Base-by-base conservation (phyloP, 2,329 filamentous ascomycete genomes). In the Cladophialophora yegresii region DNA sequence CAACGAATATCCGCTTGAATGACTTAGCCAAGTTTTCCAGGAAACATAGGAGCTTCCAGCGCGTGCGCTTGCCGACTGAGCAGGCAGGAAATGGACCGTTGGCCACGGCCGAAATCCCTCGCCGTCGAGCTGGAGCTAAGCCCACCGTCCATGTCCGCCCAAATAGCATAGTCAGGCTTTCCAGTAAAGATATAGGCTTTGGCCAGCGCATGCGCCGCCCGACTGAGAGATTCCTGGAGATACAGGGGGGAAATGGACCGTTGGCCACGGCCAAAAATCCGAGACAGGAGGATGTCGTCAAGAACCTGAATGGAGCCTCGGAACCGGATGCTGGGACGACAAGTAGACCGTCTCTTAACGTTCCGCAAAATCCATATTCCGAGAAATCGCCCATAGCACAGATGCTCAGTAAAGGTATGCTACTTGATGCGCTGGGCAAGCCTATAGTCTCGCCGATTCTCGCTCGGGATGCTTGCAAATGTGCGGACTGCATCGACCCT, bases 381-480 rank as follows among this genome's bases (percentile, higher is more conserved):
- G 13, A 16, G 28, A n/a, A 10, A 10, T 7, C 20, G 45, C 53
- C 33, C 32, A 45, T 43, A 10, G 23, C 32, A 23, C 22, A 54
- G 8, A 54, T 65, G 36, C 59, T 64, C 13, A 43, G 49, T 22
- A 33, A 57, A 28, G 63, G 61, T 16, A 56, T 64, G 13, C 36
- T 64, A 7, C 32, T 59, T 9, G 54, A 62, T 40, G 28, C 22
- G 22, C 9, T 36, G 16, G 56, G 63, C 40, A 57, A 58, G 5
- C 55, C 61, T 13, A 51, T 62, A 10, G 47, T 64, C 22, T 65
- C 66, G 3, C 70, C 70, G 0, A 66, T 71, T 7, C 68, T 72
- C 16, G 75, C 87, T 16, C 84, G 86, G 28, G 85, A 88, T 69
- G 75, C 77, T 22, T 88, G 86, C 70, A 73, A 76, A 40, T 88